Evolutionary conservation across 495 filamentous ascomycete genomes (phyloP), one percentile per base, ranked within the genome.

Genomic region (Thozetella sp.): DNA sequence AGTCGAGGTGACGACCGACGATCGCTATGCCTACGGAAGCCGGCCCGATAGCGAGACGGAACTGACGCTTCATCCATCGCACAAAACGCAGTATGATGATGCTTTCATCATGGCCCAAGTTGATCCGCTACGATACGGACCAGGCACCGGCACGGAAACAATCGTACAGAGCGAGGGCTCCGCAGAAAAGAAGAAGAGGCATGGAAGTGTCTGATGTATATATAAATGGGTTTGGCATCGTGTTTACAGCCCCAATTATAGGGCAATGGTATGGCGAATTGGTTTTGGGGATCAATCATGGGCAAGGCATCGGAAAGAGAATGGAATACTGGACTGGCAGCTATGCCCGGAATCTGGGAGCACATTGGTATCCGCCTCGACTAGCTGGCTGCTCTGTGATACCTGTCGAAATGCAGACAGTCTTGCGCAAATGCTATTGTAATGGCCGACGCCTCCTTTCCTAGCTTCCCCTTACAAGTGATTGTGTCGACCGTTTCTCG

Each of bases 1-100:
- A 22, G 63, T 72, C 9, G 65, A 65, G 51, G 62, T 72, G 2
- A 68, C 67, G 53, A 65, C 55, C 45, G 65, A 66, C 51, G 55
- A 40, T 30, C 54, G 54, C 27, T 17, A 34, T n/a, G 27, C 34
- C 54, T 3, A 15, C 17, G 54, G 45, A 12, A 40, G 52, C 52
- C n/a, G 52, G 2, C 22, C 52, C 2, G 52, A 59, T n/a, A 61
- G 65, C 46, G 65, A 64, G 43, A 20, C 43, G 4, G 9, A 11
- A n/a, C n/a, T 48, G 43, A 48, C 43, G 43, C 43, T 20, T 9
- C 43, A 20, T n/a, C 20, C 43, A n/a, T 20, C n/a, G n/a, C 43
- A 48, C 43, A 48, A 48, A n/a, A 48, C 43, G 27, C 56, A 69
- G 34, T 69, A 66, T 48, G 60, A 62, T n/a, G 66, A 69, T 15